Percentiles rank a stretch among this genome's conserved stretches.
These are phyloP conservation scores for Oryza nivara DNA, from an alignment of 176 grass and related monocot species.

Conservation along the genomic window DNA sequence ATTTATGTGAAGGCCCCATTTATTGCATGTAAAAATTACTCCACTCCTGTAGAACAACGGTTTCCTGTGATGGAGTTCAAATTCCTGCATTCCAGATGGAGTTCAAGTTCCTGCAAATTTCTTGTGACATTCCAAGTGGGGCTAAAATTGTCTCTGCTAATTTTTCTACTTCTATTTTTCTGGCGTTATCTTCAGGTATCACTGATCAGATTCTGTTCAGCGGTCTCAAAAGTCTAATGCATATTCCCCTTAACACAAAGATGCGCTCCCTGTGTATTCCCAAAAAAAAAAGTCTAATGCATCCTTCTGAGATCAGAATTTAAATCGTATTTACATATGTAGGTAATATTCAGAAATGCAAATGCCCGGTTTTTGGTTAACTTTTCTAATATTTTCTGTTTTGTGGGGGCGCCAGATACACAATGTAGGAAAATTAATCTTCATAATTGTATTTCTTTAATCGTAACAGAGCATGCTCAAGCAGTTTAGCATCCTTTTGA, in stretches of 20 bases:
- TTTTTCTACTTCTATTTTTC: not conserved
- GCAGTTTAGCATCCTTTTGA: not conserved
- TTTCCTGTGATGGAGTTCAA: not conserved
- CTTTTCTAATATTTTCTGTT: not conserved
- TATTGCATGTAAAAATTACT: not conserved
- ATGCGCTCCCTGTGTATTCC: too few relatives aligned
- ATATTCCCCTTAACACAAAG: not conserved
- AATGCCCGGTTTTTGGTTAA: not conserved
- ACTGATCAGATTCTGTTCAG: conserved; percentile 17
- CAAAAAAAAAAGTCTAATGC: not conserved
- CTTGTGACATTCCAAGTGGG: not conserved
- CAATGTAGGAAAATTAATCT: not conserved
- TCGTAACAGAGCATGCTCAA: not conserved
- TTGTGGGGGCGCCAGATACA: not conserved
- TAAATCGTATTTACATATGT: not conserved
- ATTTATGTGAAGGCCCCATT: not conserved
- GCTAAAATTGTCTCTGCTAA: not conserved
- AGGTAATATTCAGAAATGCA: not conserved
- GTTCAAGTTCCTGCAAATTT: not conserved
- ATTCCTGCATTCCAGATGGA: not conserved
- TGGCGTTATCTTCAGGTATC: not conserved
- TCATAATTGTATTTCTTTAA: not conserved
- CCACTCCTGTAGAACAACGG: not conserved
- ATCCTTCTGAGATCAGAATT: not conserved
- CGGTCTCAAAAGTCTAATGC: not conserved